phyloP scores from a whole-genome alignment of 345 rosid genomes.

The Erodium maritimum region DNA sequence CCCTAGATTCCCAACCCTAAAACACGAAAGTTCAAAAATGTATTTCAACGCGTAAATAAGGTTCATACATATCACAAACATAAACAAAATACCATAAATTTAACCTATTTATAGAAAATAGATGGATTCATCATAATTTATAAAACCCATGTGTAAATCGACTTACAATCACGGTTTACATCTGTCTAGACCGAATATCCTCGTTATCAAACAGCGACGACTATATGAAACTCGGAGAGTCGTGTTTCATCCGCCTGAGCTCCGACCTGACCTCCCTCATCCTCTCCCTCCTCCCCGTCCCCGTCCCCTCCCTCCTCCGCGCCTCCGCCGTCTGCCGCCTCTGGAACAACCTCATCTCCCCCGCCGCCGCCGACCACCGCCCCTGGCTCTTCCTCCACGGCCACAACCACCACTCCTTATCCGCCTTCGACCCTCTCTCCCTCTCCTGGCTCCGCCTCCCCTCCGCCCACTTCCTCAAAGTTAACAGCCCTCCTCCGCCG shows the following conservation, averaged over 20 bases:
- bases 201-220: too few species aligned
- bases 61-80: too few species aligned
- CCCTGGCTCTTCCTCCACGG: conserved; percentile 8
- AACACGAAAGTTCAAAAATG: too few species aligned
- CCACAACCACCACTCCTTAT: conserved; percentile 66
- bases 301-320: conserved; percentile 58
- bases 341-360: conserved; percentile 41
- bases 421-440: conserved; percentile 69
- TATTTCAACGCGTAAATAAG: too few species aligned
- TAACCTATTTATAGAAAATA: too few species aligned
- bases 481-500: conserved; percentile 57
- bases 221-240: too few species aligned
- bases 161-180: too few species aligned
- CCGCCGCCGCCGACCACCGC: conserved; percentile 20
- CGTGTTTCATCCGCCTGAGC: conserved; percentile 37
- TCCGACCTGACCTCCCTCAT: conserved; percentile 42
- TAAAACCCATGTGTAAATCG: too few species aligned
- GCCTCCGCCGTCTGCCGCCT: conserved; percentile 63
- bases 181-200: too few species aligned
- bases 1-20: too few species aligned
- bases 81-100: too few species aligned
- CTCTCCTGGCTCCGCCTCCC: conserved; percentile 62
- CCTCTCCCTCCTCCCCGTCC: conserved; percentile 60
- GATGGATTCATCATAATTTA: too few species aligned
- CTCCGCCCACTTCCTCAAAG: conserved; percentile 42